Conservation (phyloP, 345 rosid genomes). For the Populus nigra region DNA sequence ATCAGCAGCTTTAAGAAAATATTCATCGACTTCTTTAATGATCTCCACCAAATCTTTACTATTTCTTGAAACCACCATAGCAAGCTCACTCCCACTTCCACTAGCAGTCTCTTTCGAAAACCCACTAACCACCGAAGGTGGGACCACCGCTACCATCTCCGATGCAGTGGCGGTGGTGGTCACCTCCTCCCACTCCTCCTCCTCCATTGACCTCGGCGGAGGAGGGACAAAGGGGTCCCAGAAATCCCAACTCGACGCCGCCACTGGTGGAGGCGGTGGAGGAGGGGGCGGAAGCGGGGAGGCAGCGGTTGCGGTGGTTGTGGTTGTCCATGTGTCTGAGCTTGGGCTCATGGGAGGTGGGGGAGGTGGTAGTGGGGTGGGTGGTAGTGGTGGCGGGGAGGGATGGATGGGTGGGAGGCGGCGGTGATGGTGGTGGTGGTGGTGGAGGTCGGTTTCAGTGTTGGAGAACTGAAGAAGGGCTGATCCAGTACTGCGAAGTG, state of each 20-base stretch:
- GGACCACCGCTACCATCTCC: slow-evolving; percentile 38
- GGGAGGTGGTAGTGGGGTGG: slow-evolving; percentile 34
- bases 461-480: slow-evolving; percentile 73
- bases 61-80: slow-evolving; percentile 77
- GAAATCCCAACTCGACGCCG: slow-evolving; percentile 80
- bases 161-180: slow-evolving; percentile 27
- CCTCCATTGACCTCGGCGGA: slow-evolving; percentile 39
- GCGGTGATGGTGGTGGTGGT: slow-evolving; percentile 26
- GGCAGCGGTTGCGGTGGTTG: slow-evolving; percentile 11
- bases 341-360: slow-evolving; percentile 74
- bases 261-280: slow-evolving; percentile 76
- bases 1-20: slow-evolving; percentile 77
- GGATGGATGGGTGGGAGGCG: slow-evolving; percentile 30
- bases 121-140: slow-evolving; percentile 55
- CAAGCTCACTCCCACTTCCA: slow-evolving; percentile 59
- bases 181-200: slow-evolving; percentile 73
- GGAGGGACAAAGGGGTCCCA: slow-evolving; percentile 82
- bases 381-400: slow-evolving; percentile 14
- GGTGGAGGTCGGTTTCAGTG: slow-evolving; percentile 58
- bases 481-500: slow-evolving; percentile 78
- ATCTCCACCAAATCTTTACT: slow-evolving; percentile 83
- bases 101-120: slow-evolving; percentile 57
- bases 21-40: slow-evolving; percentile 86
- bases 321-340: slow-evolving; percentile 75
- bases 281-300: slow-evolving; percentile 44